Base-by-base conservation (phyloP, 768 basidiomycete genomes). In the Tylopilus subfusipes region DNA sequence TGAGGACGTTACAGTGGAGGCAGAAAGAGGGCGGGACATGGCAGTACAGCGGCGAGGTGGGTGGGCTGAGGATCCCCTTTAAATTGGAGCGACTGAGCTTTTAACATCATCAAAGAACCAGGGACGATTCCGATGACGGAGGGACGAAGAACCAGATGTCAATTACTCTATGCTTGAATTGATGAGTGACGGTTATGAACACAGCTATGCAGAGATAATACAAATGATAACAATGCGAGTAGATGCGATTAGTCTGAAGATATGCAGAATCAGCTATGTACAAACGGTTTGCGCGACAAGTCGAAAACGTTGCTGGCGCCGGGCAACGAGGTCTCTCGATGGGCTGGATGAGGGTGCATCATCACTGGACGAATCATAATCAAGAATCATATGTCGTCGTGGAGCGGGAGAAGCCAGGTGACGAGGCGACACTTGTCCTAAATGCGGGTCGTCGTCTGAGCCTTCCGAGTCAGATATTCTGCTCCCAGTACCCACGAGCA, bases 351-450 rank as follows among this genome's bases (percentile, higher is more conserved):
- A 72, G 2, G 60, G 68, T 16, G 74, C 75, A 61, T 82, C 82
- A 61, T 83, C 82, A 61, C 79, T 79, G 5, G 73, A 70, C 1
- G 70, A 69, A 51, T 79, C 75, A 30, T 70, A 67, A 50, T 75
- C 67, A 19, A 53, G 57, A 30, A 50, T 61, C 56, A 70, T 65
- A 21, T 67, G 58, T 38, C 78, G 76, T 33, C 76, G 80, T 39
- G 79, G 68, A 21, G 74, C 76, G 7, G 86, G 85, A 9, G 86
- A 90, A 36, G 82, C 79, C 30, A 88, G 68, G 60, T 83, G 83
- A 55, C 80, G 79, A n/a, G 86, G 85, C 0, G 84, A 87, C 18
- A 87, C 83, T 66, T 86, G 84, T 0, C 85, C 85, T 25, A 81
- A 55, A 55, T 77, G 75, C 0, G 77, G 78, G 57, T 87, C 84